These are phyloP conservation scores for Cucurbita moschata DNA, from an alignment of 306 rosid species.

Conservation along the genomic window DNA sequence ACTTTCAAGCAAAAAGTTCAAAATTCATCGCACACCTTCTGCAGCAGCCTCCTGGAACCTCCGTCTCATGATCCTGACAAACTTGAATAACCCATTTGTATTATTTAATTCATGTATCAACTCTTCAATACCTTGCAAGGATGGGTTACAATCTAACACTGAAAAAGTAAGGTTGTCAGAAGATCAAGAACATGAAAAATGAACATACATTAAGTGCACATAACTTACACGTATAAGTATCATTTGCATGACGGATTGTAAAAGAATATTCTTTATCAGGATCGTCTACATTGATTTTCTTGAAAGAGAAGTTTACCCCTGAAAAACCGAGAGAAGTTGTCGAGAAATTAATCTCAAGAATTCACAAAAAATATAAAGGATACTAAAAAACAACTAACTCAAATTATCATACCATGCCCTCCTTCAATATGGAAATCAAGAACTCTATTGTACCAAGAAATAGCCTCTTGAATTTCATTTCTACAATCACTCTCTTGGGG, in stretches of 20 bases:
- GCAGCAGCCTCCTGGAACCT: constrained; percentile 52
- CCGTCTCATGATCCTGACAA: constrained; percentile 69
- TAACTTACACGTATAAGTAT: constrained; percentile 56
- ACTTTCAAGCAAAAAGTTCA: background rate
- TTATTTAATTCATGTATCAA: constrained; percentile 56
- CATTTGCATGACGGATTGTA: constrained; percentile 48
- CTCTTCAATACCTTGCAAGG: constrained; percentile 36
- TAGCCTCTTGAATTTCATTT: constrained; percentile 45
- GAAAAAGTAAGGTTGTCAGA: constrained; percentile 5
- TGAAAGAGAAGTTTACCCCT: constrained; percentile 81
- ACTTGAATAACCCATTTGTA: constrained; percentile 68
- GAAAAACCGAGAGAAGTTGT: constrained; percentile 6
- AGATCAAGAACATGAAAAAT: background rate
- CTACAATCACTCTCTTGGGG: constrained; percentile 19
- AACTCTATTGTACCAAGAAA: constrained; percentile 69
- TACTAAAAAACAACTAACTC: background rate
- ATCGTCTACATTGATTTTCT: constrained; percentile 33
- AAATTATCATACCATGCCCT: constrained; percentile 48
- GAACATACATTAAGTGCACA: background rate
- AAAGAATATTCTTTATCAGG: constrained; percentile 49
- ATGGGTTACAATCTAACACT: constrained; percentile 74
- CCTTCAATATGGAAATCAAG: constrained; percentile 77
- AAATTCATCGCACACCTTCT: constrained; percentile 32
- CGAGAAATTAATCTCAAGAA: constrained; percentile 4
- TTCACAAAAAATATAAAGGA: background rate